Percentiles rank a stretch among this genome's conserved stretches.
phyloP scores from a whole-genome alignment of 345 rosid species.

The Populus alba region DNA sequence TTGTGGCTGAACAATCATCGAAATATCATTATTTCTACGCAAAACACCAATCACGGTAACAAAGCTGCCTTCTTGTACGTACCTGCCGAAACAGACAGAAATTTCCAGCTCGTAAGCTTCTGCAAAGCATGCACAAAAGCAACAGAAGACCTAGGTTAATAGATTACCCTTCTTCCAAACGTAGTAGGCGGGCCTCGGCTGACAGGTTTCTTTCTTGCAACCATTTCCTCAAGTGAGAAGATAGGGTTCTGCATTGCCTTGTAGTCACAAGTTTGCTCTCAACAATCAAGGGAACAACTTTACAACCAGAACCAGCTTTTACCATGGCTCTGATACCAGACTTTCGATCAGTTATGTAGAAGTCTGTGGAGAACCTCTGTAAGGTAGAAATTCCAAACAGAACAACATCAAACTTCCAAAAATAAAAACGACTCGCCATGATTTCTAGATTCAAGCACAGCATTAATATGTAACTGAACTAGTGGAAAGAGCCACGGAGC shows the following conservation, averaged over 20 bases:
- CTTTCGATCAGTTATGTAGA: slow-evolving; percentile 46
- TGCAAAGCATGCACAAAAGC: neutral
- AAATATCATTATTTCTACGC: slow-evolving; percentile 26
- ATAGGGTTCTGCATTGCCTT: slow-evolving; percentile 32
- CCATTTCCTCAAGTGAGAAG: slow-evolving; percentile 49
- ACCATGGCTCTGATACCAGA: slow-evolving; percentile 49
- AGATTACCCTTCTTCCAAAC: slow-evolving; percentile 49
- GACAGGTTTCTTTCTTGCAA: slow-evolving; percentile 43
- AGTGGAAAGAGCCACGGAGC: neutral
- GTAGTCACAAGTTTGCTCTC: slow-evolving; percentile 51
- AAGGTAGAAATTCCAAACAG: slow-evolving; percentile 19
- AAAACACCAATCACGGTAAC: slow-evolving; percentile 46
- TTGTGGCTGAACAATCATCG: slow-evolving; percentile 45
- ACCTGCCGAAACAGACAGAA: slow-evolving; percentile 31
- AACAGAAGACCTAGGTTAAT: neutral
- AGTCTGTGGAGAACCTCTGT: slow-evolving; percentile 59
- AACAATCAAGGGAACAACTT: slow-evolving; percentile 42
- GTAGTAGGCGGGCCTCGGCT: slow-evolving; percentile 36
- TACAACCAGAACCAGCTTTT: slow-evolving; percentile 47
- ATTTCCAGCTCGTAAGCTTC: slow-evolving; percentile 14
- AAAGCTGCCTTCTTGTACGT: slow-evolving; percentile 47
- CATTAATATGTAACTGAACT: neutral
- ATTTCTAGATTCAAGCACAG: neutral
- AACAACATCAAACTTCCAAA: slow-evolving; percentile 10
- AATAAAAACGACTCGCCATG: neutral